Conservation (phyloP, 2,329 filamentous ascomycete genomes). For the Aureobasidium sp. region DNA sequence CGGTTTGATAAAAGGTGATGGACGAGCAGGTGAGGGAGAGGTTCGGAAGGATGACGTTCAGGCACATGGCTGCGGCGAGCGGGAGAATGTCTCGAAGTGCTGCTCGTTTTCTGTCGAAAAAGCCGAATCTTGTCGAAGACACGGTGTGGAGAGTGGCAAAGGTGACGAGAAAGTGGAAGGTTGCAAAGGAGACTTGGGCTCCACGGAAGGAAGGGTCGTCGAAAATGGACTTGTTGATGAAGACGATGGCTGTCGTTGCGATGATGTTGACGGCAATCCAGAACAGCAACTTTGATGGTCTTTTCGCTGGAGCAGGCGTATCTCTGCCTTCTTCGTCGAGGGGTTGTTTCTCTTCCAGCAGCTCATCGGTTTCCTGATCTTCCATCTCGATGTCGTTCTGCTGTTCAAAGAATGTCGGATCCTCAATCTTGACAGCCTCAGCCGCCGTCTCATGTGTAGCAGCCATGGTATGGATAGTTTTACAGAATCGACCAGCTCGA, state of each 20-base stretch:
- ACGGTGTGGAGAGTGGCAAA: conserved; percentile 54
- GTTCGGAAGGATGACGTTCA: conserved; percentile 62
- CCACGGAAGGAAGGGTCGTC: conserved; percentile 9
- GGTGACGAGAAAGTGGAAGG: conserved; percentile 61
- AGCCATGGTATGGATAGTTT: not conserved
- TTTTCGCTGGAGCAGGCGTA: not conserved
- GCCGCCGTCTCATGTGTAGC: not conserved
- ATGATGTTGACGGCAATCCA: conserved; percentile 15
- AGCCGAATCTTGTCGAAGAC: conserved; percentile 48
- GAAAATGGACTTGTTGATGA: conserved; percentile 17
- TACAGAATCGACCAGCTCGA: not conserved
- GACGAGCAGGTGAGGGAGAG: conserved; percentile 58
- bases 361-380: not conserved
- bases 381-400: not conserved
- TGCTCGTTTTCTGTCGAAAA: conserved; percentile 51
- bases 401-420: not conserved
- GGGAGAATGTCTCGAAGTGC: conserved; percentile 51
- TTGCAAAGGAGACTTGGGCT: conserved; percentile 46
- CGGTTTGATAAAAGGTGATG: conserved; percentile 63
- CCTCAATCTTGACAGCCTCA: not conserved
- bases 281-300: not conserved
- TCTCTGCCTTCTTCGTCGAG: not conserved
- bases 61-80: conserved; percentile 56
- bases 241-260: conserved; percentile 14
- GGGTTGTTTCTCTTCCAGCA: not conserved